Evolutionary conservation across 257 asterid species (phyloP).

Genomic region (Nicotiana sylvestris): DNA sequence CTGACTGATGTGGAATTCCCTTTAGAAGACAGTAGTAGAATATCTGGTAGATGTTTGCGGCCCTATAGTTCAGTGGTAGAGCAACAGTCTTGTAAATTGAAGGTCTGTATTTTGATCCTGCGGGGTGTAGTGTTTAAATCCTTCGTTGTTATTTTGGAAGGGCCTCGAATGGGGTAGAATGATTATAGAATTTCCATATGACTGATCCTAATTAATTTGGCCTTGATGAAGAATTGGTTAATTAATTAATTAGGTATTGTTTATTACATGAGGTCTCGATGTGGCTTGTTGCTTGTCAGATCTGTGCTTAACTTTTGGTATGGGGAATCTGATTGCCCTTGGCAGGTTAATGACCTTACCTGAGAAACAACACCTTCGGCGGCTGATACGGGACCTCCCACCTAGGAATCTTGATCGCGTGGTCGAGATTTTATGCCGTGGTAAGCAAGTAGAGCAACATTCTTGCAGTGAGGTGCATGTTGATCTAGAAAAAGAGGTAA

Average conservation of each 20-base stretch:
- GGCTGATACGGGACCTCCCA: conserved; percentile 47
- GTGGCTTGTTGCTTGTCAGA: background rate
- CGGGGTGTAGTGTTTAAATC: background rate
- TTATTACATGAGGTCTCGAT: background rate
- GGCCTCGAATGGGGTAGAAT: background rate
- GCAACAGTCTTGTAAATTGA: background rate
- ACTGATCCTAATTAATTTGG: background rate
- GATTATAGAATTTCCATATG: background rate
- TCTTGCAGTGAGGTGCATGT: conserved; percentile 33
- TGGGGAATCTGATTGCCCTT: background rate
- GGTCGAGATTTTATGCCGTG: conserved; percentile 41
- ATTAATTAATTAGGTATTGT: background rate
- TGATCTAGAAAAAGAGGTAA: conserved; percentile 64
- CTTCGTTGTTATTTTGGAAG: background rate
- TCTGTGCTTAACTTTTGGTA: background rate
- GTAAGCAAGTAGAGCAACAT: conserved; percentile 20
- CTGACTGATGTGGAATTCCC: background rate
- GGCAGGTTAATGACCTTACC: conserved; percentile 55
- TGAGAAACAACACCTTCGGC: conserved; percentile 59
- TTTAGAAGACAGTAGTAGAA: background rate
- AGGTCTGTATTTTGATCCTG: background rate
- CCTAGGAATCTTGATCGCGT: conserved; percentile 52
- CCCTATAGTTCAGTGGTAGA: background rate
- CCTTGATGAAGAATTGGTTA: background rate
- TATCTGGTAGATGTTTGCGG: background rate